These are phyloP conservation scores for Ephemerocybe angulata DNA, from an alignment of 768 basidiomycete genomes.

Conservation along the genomic window DNA sequence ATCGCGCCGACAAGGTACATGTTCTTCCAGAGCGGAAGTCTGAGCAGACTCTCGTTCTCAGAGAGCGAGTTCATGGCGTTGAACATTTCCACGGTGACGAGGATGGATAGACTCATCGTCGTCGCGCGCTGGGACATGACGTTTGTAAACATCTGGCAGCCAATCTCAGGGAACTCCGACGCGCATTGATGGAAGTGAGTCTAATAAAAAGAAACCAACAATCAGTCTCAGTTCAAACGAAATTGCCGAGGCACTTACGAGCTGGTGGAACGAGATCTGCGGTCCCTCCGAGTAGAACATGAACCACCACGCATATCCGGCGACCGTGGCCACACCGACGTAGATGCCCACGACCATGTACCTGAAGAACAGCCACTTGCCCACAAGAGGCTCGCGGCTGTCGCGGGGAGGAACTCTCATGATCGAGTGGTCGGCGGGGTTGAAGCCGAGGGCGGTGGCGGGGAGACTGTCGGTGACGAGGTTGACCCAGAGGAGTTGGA, in stretches of 20 bases:
- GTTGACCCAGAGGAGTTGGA: conserved; percentile 98
- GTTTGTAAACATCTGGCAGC: conserved; percentile 94
- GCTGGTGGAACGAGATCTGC: conserved; percentile 88
- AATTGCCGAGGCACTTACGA: conserved; percentile 59
- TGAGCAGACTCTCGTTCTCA: conserved; percentile 91
- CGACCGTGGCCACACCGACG: conserved; percentile 93
- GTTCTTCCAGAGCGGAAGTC: conserved; percentile 92
- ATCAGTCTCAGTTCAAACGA: conserved; percentile 1
- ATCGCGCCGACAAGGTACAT: conserved; percentile 89
- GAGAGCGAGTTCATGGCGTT: conserved; percentile 98
- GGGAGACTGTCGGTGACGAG: conserved; percentile 95
- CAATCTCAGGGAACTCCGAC: conserved; percentile 78
- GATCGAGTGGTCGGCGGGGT: conserved; percentile 93
- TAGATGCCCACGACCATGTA: conserved; percentile 93
- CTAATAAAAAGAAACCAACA: conserved; percentile 46
- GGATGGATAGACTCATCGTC: conserved; percentile 93
- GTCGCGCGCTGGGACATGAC: conserved; percentile 82
- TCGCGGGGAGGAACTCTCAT: conserved; percentile 93
- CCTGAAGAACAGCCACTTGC: conserved; percentile 92
- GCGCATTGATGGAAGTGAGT: conserved; percentile 96
- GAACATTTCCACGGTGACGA: conserved; percentile 96
- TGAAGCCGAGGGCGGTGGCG: conserved; percentile 96
- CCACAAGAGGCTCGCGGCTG: conserved; percentile 86
- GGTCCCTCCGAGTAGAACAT: conserved; percentile 86
- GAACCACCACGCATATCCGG: conserved; percentile 99